Percentiles rank a stretch among this genome's conserved stretches.
Evolutionary conservation across 495 filamentous ascomycete species (phyloP).

Genomic region (Penicillium parvum): DNA sequence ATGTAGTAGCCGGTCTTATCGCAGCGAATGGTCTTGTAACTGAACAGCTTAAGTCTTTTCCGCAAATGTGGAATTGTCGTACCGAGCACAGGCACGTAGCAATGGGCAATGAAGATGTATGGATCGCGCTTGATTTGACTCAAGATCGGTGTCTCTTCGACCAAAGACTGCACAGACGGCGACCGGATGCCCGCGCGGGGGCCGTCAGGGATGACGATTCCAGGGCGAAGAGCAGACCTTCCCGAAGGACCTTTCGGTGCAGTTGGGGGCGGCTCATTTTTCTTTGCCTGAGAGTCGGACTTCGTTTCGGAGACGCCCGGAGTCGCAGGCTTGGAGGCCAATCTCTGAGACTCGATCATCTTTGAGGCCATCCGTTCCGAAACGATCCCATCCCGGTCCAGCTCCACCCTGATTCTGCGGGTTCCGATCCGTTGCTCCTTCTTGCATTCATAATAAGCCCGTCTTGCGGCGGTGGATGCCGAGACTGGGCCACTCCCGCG

Average conservation of each 20-base stretch:
- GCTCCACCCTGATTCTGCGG: constrained; percentile 70
- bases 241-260: constrained; percentile 85
- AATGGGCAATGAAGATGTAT: constrained; percentile 86
- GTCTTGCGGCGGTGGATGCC: constrained; percentile 73
- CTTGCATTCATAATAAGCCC: constrained; percentile 58
- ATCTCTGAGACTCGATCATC: constrained; percentile 59
- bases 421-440: constrained; percentile 68
- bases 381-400: constrained; percentile 80
- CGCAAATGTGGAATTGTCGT: constrained; percentile 81
- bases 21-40: constrained; percentile 70
- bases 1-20: constrained; percentile 90
- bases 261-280: constrained; percentile 66
- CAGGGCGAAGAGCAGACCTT: constrained; percentile 44
- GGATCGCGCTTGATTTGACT: constrained; percentile 71
- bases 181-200: constrained; percentile 41
- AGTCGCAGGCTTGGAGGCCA: constrained; percentile 40
- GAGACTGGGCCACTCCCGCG: constrained; percentile 47
- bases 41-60: constrained; percentile 74
- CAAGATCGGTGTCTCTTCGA: constrained; percentile 59
- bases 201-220: constrained; percentile 41
- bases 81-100: constrained; percentile 80
- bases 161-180: constrained; percentile 43
- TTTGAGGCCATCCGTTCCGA: constrained; percentile 69
- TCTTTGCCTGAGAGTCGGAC: constrained; percentile 28
- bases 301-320: constrained; percentile 21